Percentiles rank a stretch among this genome's conserved stretches.
These are phyloP conservation scores for Porphyra umbilicalis DNA, from an alignment of 31 red algal species.

Conservation along the genomic window DNA sequence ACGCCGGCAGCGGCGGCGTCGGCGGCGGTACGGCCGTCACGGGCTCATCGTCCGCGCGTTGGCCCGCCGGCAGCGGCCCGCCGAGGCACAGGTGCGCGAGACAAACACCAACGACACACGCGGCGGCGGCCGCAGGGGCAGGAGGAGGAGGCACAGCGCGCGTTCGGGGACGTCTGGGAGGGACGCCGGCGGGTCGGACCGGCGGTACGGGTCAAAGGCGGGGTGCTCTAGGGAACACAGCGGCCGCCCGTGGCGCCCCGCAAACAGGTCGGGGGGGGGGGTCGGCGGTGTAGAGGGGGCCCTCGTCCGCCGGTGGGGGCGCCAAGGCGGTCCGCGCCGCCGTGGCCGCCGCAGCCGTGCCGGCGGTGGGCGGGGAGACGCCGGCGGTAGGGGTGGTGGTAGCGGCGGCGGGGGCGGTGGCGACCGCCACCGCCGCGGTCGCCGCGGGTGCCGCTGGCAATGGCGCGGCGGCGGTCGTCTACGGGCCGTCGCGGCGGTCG, in stretches of 20 bases:
- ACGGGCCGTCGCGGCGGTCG: no score
- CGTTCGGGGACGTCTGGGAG: not conserved
- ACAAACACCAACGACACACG: conserved; percentile 23
- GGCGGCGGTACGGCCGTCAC: not conserved
- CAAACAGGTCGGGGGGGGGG: conserved; percentile 5
- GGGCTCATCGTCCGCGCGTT: conserved; percentile 1
- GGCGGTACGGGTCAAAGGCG: conserved; percentile 48
- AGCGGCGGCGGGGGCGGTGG: no score
- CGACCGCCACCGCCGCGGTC: no score
- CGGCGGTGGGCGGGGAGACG: no score
- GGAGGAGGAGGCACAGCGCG: conserved; percentile 27
- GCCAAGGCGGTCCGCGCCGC: no score
- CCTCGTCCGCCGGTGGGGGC: not conserved
- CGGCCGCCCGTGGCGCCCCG: conserved; percentile 40
- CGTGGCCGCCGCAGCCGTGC: not conserved
- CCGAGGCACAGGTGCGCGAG: conserved; percentile 37
- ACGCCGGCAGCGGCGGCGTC: conserved; percentile 16
- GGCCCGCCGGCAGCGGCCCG: not conserved
- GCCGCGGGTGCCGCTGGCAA: no score
- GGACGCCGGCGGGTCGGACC: conserved; percentile 13
- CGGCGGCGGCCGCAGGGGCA: conserved; percentile 44
- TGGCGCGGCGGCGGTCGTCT: no score
- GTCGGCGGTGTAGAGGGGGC: not conserved
- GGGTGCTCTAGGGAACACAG: conserved; percentile 17
- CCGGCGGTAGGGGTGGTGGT: no score